Conservation (phyloP, 1,284 basidiomycete genomes). For the Cryptococcus deneoformans region DNA sequence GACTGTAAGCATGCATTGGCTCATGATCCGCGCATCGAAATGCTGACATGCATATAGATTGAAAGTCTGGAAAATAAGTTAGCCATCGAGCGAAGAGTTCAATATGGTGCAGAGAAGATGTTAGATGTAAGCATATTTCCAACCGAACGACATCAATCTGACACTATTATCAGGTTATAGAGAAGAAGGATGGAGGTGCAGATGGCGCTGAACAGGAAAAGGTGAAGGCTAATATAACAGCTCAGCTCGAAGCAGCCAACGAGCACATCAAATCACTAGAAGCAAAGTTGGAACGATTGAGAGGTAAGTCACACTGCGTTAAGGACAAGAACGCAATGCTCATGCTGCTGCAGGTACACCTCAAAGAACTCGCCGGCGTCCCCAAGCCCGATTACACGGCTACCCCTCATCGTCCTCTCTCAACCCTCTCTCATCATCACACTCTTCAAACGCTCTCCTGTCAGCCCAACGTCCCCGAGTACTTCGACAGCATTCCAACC, state of each 20-base stretch:
- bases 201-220: conserved; percentile 35
- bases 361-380: conserved; percentile 25
- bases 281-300: conserved; percentile 33
- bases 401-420: conserved; percentile 33
- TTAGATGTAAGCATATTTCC: conserved; percentile 49
- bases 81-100: conserved; percentile 53
- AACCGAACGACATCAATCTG: neutral
- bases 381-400: conserved; percentile 37
- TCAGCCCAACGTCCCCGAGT: conserved; percentile 27
- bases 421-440: conserved; percentile 20
- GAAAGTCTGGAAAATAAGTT: conserved; percentile 50
- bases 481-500: conserved; percentile 23
- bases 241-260: conserved; percentile 46
- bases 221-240: conserved; percentile 41
- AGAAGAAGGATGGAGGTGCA: conserved; percentile 26
- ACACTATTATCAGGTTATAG: conserved; percentile 30
- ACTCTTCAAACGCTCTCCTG: conserved; percentile 22
- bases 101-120: conserved; percentile 56
- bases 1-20: conserved; percentile 4
- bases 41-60: conserved; percentile 29
- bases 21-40: neutral
- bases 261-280: conserved; percentile 43
- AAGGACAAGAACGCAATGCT: neutral
- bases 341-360: conserved; percentile 21
- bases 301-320: conserved; percentile 16